phyloP scores from a whole-genome alignment of 108 stramenopile genomes.

The Heterococcus sp. region DNA sequence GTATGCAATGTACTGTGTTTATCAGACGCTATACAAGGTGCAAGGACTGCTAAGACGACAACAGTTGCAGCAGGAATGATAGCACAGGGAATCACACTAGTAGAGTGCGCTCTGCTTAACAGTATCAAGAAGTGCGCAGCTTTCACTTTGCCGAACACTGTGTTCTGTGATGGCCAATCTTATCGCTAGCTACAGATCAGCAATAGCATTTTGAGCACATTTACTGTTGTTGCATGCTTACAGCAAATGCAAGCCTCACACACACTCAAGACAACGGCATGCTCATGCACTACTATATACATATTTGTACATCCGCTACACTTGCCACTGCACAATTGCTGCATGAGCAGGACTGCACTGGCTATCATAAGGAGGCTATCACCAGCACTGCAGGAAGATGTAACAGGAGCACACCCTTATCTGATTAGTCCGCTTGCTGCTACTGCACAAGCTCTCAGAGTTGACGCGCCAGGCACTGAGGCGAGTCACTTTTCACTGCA shows the following conservation, averaged over 20 bases:
- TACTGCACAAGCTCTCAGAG: slow-evolving; percentile 23
- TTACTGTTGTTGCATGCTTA: not conserved
- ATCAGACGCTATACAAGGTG: not conserved
- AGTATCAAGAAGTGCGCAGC: no score
- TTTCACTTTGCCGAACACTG: not conserved
- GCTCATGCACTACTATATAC: not conserved
- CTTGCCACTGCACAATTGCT: no score
- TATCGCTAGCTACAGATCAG: not conserved
- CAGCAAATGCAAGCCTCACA: not conserved
- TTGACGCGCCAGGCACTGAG: slow-evolving; percentile 8
- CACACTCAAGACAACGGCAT: not conserved
- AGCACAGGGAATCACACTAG: not conserved
- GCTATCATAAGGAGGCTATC: slow-evolving; percentile 37
- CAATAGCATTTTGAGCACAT: not conserved
- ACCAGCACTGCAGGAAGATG: slow-evolving; percentile 29
- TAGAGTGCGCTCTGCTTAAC: no score
- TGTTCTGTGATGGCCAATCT: not conserved
- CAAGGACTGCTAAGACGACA: not conserved
- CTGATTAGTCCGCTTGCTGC: slow-evolving; percentile 37
- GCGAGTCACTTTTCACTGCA: not conserved
- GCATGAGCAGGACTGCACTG: slow-evolving; percentile 2
- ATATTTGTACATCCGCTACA: no score
- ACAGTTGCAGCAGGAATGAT: not conserved
- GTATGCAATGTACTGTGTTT: not conserved
- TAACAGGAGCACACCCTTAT: slow-evolving; percentile 24